Percentiles rank a stretch among this genome's conserved stretches.
These are phyloP conservation scores for Fusarium sp. DNA, from an alignment of 2,329 filamentous ascomycete genomes.

Conservation along the genomic window DNA sequence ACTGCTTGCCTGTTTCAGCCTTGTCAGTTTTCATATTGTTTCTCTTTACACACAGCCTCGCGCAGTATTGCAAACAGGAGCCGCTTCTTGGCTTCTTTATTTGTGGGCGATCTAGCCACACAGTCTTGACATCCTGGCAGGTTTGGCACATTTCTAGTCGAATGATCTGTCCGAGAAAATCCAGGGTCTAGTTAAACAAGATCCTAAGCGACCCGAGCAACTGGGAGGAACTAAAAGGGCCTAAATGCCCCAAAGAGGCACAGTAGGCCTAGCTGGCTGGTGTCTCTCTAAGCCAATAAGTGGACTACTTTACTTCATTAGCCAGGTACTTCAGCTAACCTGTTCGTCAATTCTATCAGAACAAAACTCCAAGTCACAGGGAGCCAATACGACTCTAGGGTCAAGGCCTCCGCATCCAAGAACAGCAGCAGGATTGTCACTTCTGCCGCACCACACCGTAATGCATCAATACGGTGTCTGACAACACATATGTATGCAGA, in stretches of 20 bases:
- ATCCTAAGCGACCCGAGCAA: constrained; percentile 51
- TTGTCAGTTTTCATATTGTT: neutral
- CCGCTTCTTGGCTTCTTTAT: constrained; percentile 23
- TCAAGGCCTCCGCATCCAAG: constrained; percentile 2
- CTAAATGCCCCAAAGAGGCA: constrained; percentile 45
- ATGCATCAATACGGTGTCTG: constrained; percentile 37
- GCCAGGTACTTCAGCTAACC: constrained; percentile 35
- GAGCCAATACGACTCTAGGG: constrained; percentile 13
- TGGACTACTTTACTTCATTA: constrained; percentile 29
- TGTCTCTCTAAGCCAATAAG: constrained; percentile 29
- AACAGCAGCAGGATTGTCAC: constrained; percentile 14
- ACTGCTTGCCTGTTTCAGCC: neutral
- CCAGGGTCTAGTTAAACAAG: constrained; percentile 47
- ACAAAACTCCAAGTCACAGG: constrained; percentile 10
- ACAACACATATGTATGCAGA: constrained; percentile 36
- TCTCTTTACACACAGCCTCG: neutral
- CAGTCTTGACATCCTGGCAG: constrained; percentile 34
- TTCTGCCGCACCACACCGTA: constrained; percentile 23
- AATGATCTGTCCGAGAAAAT: constrained; percentile 39
- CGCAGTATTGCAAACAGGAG: constrained; percentile 9
- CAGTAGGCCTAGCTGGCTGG: constrained; percentile 43
- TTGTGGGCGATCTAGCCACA: constrained; percentile 20
- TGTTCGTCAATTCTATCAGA: constrained; percentile 23
- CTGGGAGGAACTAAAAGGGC: constrained; percentile 52
- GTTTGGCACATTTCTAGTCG: constrained; percentile 34